Base-by-base conservation (phyloP, 225 moss, liverwort and hornwort genomes). In the Anthoceros angustus region DNA sequence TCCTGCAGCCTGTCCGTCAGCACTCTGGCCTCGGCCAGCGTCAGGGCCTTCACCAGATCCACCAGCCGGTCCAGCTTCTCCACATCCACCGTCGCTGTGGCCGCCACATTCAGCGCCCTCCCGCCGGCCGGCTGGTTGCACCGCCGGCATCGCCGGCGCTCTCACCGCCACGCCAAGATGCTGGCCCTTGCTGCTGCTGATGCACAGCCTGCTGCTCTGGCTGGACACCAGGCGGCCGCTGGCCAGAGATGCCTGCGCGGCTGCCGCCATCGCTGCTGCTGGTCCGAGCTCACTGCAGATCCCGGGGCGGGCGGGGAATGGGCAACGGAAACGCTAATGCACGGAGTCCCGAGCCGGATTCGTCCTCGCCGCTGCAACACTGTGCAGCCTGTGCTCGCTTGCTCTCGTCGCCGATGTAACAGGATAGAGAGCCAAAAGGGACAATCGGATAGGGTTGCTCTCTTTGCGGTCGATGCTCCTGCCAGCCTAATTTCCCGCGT, bases 1-100 rank as follows among this genome's bases (percentile, higher is more conserved):
- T 77, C 79, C 25, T 79, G 77, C 72, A 89, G 70, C 42, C 72
- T 74, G 70, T 93, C 85, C 10, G 84, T 80, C 65, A 93, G 69
- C 7, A 60, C 4, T 71, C 85, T 76, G 42, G 89, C 87, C 3
- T 89, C 74, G 0, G 79, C 89, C n/a, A 93, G 70, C 0, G 80
- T 89, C 41, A 93, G 43, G 10, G 38, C 69, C 68, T 78, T 78
- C 25, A 89, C 82, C 0, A 64, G 60, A 41, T 71, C 75, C 69
- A 87, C 32, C 48, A 93, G 72, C 65, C 32, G 32, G 32, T 32
- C 32, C 32, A 32, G 32, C 32, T 79, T 72, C 40, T 87, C 87
- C 24, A 81, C 63, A 61, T 89, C 87, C 4, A 74, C 71, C 40
- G 74, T 74, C 62, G 72, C 73, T 5, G 83, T 81, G 9, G 76